Conservation (phyloP, 768 basidiomycete species). For the Piloderma croceum region DNA sequence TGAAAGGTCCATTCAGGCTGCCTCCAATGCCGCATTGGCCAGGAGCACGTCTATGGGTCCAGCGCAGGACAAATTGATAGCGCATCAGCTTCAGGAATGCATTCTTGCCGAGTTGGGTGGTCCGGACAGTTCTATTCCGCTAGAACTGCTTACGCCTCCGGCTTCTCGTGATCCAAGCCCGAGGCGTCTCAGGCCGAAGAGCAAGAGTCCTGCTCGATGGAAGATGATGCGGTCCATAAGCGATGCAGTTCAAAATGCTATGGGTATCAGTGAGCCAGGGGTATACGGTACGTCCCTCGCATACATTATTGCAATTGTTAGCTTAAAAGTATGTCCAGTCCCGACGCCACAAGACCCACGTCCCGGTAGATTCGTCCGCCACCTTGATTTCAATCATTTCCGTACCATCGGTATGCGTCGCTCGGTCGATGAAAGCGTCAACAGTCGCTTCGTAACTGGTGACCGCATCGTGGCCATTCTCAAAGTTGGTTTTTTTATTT, state of each 20-base stretch:
- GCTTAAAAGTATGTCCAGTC: slow-evolving; percentile 34
- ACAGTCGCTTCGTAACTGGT: slow-evolving; percentile 89
- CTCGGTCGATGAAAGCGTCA: slow-evolving; percentile 83
- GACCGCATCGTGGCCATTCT: slow-evolving; percentile 74
- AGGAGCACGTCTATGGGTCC: slow-evolving; percentile 34
- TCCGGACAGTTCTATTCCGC: slow-evolving; percentile 67
- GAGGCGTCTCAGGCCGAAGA: slow-evolving; percentile 65
- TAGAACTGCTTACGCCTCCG: slow-evolving; percentile 71
- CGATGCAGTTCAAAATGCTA: slow-evolving; percentile 67
- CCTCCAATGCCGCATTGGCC: slow-evolving; percentile 56
- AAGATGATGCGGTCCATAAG: slow-evolving; percentile 74
- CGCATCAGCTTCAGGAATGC: slow-evolving; percentile 51
- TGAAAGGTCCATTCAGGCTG: slow-evolving; percentile 62
- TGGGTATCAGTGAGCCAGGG: slow-evolving; percentile 58
- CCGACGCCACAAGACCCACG: slow-evolving; percentile 65
- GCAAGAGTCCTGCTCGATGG: slow-evolving; percentile 81
- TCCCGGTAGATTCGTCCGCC: slow-evolving; percentile 75
- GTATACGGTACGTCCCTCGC: slow-evolving; percentile 57
- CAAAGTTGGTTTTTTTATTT: slow-evolving; percentile 60
- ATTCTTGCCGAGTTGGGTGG: slow-evolving; percentile 52
- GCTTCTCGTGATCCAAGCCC: slow-evolving; percentile 84
- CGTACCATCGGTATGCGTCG: slow-evolving; percentile 94
- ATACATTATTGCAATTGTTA: background rate
- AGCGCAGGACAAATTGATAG: slow-evolving; percentile 35
- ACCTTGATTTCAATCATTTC: slow-evolving; percentile 95